These are phyloP conservation scores for Houttuynia cordata DNA, from an alignment of 164 flowering plant genomes.

Conservation along the genomic window DNA sequence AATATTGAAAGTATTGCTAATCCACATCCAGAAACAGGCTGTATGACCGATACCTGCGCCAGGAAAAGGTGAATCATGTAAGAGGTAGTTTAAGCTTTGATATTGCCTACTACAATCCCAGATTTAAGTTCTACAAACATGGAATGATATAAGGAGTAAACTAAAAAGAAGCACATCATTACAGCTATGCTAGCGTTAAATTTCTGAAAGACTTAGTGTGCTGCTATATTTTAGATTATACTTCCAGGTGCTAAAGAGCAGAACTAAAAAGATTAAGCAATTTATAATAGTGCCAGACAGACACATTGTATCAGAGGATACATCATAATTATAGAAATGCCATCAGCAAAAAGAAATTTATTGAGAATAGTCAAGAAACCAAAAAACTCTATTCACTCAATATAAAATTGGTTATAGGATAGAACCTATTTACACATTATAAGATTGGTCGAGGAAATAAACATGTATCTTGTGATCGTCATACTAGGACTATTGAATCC, in stretches of 20 bases:
- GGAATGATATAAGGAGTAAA: too few relatives aligned
- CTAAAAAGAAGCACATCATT: neutral
- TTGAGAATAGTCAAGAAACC: too few relatives aligned
- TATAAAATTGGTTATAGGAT: too few relatives aligned
- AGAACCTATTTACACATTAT: too few relatives aligned
- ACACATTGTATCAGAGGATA: too few relatives aligned
- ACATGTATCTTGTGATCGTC: too few relatives aligned
- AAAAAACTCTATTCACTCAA: too few relatives aligned
- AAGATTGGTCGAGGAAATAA: too few relatives aligned
- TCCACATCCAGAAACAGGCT: conserved; percentile 99
- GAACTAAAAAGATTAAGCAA: neutral
- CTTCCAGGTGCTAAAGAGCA: neutral
- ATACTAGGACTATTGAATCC: too few relatives aligned
- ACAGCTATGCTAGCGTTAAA: neutral
- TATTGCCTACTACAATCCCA: neutral
- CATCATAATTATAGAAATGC: neutral
- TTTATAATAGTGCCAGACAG: neutral
- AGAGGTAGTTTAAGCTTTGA: neutral
- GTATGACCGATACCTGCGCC: conserved; percentile 82
- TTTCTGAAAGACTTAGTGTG: neutral
- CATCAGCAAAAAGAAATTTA: neutral
- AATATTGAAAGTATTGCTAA: conserved; percentile 90
- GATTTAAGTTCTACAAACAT: neutral
- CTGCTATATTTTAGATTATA: neutral
- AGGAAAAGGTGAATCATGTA: neutral